Base-by-base conservation (phyloP, 805 yeast genomes). In the Zygosaccharomyces kombuchaensis region DNA sequence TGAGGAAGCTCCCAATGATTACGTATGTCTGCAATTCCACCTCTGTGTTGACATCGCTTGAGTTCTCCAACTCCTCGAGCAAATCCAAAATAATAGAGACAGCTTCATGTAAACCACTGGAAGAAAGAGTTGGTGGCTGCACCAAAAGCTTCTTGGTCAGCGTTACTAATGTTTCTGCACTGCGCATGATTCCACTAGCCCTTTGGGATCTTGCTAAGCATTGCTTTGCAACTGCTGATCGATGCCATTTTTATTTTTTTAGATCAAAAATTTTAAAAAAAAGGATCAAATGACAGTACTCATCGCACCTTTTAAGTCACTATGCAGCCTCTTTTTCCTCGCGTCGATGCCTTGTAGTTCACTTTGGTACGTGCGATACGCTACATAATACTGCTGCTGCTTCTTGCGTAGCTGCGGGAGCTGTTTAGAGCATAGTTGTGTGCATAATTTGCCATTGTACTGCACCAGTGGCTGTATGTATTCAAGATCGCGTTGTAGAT, bases 1-100 rank as follows among this genome's bases (percentile, higher is more conserved):
- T 82, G 46, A 93, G 72, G 60, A 93, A 90, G 8, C 93, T 77
- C 0, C 91, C 81, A 9, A 81, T 72, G 59, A 87, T 95, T 25
- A 87, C 72, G 41, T 84, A 49, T 5, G 14, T 27, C 8, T 44
- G 29, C 22, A 56, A 13, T n/a, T 29, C 29, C 19, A 8, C 4
- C 16, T 26, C 34, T n/a, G 14, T 27, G 14, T 35, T 42, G 6
- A 38, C 47, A 9, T 44, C 44, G 6, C 36, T 43, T 3, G 34
- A 26, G n/a, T 25, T 21, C 3, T 49, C 46, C 9, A 34, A 85
- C 9, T 80, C 68, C 2, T 85, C 80, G 21, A 77, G 63, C 2
- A 82, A 81, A 34, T 75, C 69, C 59, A 88, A 76, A 30, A 87
- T 78, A 17, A 75, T 63, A 37, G 74, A 72, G 40, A 89, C 72